A percentile compares a stretch with the other conserved stretches of the same genome.
Evolutionary conservation across 1,284 basidiomycete species (phyloP).

Genomic region (Ustilago vetiveriae): DNA sequence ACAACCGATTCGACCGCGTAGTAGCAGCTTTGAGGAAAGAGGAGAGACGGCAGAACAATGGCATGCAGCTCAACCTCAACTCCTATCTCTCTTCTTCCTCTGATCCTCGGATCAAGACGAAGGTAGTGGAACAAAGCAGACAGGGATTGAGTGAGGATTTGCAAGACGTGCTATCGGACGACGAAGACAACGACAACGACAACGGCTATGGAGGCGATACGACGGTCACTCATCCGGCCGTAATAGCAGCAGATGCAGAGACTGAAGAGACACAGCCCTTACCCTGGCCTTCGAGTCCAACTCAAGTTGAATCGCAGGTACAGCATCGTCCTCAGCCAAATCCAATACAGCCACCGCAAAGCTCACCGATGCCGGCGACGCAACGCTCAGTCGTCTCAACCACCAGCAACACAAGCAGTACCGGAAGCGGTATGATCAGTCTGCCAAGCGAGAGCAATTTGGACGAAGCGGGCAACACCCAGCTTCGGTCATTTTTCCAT

Average conservation of each 20-base stretch:
- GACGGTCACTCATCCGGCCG: background rate
- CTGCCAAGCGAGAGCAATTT: constrained; percentile 16
- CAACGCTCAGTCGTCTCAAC: constrained; percentile 1
- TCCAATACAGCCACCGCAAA: background rate
- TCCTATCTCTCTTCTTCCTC: background rate
- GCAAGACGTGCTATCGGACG: constrained; percentile 28
- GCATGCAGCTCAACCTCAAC: constrained; percentile 27
- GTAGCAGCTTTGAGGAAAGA: constrained; percentile 23
- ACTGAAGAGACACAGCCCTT: constrained; percentile 31
- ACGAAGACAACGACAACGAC: constrained; percentile 4
- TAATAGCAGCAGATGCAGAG: background rate
- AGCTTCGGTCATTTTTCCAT: constrained; percentile 17
- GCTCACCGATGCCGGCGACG: constrained; percentile 2
- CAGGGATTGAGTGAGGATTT: constrained; percentile 18
- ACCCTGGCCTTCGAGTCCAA: constrained; percentile 10
- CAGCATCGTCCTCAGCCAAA: too few species aligned
- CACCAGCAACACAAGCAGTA: constrained; percentile 4
- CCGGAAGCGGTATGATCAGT: constrained; percentile 6
- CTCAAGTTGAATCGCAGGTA: too few species aligned
- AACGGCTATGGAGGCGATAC: background rate
- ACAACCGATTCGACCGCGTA: constrained; percentile 16
- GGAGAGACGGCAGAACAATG: constrained; percentile 20
- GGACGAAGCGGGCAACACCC: constrained; percentile 5
- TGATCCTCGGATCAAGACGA: background rate
- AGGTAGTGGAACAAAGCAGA: background rate